Conservation (phyloP, 805 yeast species). For the Nakazawaea siamensis region DNA sequence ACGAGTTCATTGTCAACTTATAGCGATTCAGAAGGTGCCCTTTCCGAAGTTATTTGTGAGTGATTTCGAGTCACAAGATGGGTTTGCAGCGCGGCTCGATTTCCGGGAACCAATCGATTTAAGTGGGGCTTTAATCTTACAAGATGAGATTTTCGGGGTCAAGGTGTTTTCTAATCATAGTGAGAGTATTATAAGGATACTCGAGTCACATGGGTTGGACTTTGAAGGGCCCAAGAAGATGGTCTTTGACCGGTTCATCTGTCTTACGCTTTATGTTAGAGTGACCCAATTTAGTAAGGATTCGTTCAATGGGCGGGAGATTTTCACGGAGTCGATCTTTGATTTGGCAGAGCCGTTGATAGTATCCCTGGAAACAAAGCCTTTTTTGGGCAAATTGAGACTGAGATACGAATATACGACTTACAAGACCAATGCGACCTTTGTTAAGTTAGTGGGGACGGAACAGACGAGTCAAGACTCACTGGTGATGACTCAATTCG, state of each 20-base stretch:
- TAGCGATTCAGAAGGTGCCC: constrained; percentile 1
- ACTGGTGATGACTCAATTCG: too few relatives aligned
- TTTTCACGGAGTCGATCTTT: constrained; percentile 4
- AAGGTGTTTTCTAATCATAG: constrained; percentile 4
- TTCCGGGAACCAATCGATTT: constrained; percentile 5
- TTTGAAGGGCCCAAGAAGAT: not conserved
- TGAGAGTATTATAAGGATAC: not conserved
- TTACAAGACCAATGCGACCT: not conserved
- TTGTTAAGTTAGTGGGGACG: not conserved
- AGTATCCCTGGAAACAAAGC: not conserved
- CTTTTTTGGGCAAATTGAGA: not conserved
- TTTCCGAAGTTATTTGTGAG: constrained; percentile 8
- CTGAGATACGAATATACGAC: not conserved
- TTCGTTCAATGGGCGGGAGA: too few relatives aligned
- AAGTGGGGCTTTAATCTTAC: not conserved
- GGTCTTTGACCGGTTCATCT: constrained; percentile 6
- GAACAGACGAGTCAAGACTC: not conserved
- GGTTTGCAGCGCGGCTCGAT: constrained; percentile 6
- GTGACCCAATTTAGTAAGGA: not conserved
- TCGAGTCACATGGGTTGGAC: not conserved
- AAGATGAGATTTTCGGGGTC: constrained; percentile 5
- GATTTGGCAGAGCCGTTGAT: constrained; percentile 1
- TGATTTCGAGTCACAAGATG: constrained; percentile 3
- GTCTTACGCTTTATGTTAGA: constrained; percentile 3
- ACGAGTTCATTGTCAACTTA: constrained; percentile 4